Evolutionary conservation across 768 basidiomycete genomes (phyloP).

Genomic region (Imleria badia): DNA sequence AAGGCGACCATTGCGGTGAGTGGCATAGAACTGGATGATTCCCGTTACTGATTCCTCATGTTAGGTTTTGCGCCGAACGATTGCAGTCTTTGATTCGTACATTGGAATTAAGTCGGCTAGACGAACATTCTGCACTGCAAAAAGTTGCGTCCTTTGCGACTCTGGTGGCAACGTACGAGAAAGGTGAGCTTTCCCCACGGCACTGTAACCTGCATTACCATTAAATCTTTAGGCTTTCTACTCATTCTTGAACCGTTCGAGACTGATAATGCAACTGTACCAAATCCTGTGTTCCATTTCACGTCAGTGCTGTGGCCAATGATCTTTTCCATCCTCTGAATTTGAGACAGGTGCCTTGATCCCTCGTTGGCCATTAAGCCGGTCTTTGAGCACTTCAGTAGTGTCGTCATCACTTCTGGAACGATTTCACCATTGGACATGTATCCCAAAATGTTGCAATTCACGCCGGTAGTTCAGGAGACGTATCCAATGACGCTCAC

Average conservation of each 20-base stretch:
- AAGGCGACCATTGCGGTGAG: slow-evolving; percentile 82
- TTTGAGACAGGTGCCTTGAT: slow-evolving; percentile 77
- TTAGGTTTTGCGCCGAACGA: slow-evolving; percentile 94
- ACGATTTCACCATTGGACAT: slow-evolving; percentile 98
- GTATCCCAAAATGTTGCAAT: slow-evolving; percentile 99
- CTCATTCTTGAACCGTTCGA: slow-evolving; percentile 98
- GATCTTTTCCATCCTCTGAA: slow-evolving; percentile 8
- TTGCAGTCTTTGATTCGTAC: slow-evolving; percentile 93
- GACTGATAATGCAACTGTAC: slow-evolving; percentile 97
- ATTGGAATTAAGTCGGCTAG: slow-evolving; percentile 81
- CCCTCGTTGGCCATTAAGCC: slow-evolving; percentile 97
- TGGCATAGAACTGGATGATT: slow-evolving; percentile 2
- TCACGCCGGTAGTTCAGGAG: slow-evolving; percentile 95
- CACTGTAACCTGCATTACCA: neutral
- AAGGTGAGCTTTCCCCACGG: slow-evolving; percentile 50
- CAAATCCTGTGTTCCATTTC: slow-evolving; percentile 98
- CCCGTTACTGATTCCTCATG: neutral
- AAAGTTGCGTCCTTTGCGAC: slow-evolving; percentile 97
- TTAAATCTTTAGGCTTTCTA: slow-evolving; percentile 67
- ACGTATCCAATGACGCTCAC: slow-evolving; percentile 98
- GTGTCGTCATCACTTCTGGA: slow-evolving; percentile 97
- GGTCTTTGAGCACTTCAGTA: slow-evolving; percentile 96
- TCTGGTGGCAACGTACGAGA: slow-evolving; percentile 96
- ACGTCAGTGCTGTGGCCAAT: slow-evolving; percentile 53
- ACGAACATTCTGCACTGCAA: slow-evolving; percentile 89